Conservation (phyloP, 805 yeast genomes). For the Barnettozyma sp. region DNA sequence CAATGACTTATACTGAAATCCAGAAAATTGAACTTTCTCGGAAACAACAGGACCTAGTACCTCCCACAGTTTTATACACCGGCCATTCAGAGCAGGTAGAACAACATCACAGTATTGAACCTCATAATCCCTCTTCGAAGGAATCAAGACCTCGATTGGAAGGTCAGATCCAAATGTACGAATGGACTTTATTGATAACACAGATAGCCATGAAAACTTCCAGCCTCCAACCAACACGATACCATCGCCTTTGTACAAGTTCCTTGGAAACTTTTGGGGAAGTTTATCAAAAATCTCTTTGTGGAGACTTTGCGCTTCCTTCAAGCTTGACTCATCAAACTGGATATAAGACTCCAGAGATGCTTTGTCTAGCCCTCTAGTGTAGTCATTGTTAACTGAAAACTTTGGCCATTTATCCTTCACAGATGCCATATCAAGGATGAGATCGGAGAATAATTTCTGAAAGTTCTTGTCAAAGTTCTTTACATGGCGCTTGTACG, state of each 20-base stretch:
- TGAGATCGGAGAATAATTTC: neutral
- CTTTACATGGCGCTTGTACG: neutral
- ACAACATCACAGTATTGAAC: too few relatives aligned
- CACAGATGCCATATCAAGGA: neutral
- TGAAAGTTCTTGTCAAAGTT: neutral
- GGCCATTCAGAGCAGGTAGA: neutral
- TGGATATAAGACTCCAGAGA: neutral
- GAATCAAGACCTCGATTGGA: conserved; percentile 72
- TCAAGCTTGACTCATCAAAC: neutral
- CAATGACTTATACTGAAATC: conserved; percentile 1
- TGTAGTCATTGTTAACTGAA: neutral
- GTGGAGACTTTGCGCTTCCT: neutral
- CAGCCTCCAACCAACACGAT: conserved; percentile 43
- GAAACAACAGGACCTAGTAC: neutral
- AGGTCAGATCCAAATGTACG: conserved; percentile 42
- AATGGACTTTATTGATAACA: conserved; percentile 41
- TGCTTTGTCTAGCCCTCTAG: neutral
- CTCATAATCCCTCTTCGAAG: too few relatives aligned
- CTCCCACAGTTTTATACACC: conserved; percentile 1
- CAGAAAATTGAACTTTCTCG: neutral
- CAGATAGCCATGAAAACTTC: conserved; percentile 45
- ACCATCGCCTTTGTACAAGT: conserved; percentile 11
- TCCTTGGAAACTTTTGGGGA: neutral
- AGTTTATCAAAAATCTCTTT: neutral
- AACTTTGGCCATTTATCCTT: neutral